Evolutionary conservation across 2,329 filamentous ascomycete species (phyloP).

Genomic region (Penicillium sp.): DNA sequence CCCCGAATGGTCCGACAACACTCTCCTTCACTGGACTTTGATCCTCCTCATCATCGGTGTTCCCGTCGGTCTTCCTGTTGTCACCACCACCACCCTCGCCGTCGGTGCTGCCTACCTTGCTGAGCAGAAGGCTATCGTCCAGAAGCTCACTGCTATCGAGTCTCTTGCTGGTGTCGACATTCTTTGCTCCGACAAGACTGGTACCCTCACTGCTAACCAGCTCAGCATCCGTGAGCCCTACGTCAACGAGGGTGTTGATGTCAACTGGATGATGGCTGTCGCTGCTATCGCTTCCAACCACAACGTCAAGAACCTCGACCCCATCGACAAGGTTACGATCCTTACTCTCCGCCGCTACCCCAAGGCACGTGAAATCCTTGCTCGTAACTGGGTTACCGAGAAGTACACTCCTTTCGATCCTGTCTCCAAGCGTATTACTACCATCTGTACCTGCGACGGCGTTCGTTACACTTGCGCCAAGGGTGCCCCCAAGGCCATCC

Average conservation of each 20-base stretch:
- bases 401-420: conserved; percentile 76
- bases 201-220: conserved; percentile 67
- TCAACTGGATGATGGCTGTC: conserved; percentile 85
- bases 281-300: conserved; percentile 77
- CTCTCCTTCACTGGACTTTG: conserved; percentile 70
- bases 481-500: conserved; percentile 77
- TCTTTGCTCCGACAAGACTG: conserved; percentile 82
- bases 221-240: conserved; percentile 77
- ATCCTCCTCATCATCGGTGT: conserved; percentile 79
- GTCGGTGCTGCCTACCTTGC: conserved; percentile 79
- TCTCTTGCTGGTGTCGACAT: conserved; percentile 76
- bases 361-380: conserved; percentile 76
- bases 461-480: conserved; percentile 76
- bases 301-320: conserved; percentile 78
- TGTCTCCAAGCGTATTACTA: conserved; percentile 79
- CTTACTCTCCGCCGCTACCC: conserved; percentile 77
- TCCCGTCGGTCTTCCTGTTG: conserved; percentile 78
- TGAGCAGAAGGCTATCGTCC: conserved; percentile 78
- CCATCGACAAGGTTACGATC: conserved; percentile 80
- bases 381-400: conserved; percentile 75
- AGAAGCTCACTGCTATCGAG: conserved; percentile 80
- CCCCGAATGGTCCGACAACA: conserved; percentile 60
- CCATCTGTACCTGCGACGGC: conserved; percentile 70
- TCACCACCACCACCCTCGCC: conserved; percentile 77
- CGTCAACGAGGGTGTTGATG: conserved; percentile 75